These are phyloP conservation scores for Talaromyces stipitatus DNA, from an alignment of 495 filamentous ascomycete species.

Conservation along the genomic window DNA sequence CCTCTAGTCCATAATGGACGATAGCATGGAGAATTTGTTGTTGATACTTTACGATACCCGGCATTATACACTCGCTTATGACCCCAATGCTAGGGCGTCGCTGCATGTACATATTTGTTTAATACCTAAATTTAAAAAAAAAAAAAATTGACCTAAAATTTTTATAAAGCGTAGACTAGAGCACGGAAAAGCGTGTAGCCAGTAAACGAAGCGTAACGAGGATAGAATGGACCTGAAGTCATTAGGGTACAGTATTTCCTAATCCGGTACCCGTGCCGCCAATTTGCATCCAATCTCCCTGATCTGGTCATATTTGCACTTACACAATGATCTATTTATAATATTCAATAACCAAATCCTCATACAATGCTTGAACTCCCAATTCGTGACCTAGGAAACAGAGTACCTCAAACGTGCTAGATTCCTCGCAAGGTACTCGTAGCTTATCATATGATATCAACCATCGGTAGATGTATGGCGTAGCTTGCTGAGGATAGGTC, in stretches of 20 bases:
- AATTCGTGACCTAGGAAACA: neutral
- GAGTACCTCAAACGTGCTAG: neutral
- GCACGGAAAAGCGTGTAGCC: too few species aligned
- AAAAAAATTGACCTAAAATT: neutral
- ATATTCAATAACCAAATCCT: too few species aligned
- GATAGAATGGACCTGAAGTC: too few species aligned
- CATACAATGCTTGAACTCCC: too few species aligned
- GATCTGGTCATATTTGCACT: too few species aligned
- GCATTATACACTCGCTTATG: neutral
- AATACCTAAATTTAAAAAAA: neutral
- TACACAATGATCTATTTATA: too few species aligned
- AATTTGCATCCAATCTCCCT: too few species aligned
- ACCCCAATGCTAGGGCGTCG: neutral
- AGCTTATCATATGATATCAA: neutral
- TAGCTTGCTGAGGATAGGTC: neutral
- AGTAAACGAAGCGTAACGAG: too few species aligned
- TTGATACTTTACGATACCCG: neutral
- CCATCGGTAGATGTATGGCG: neutral
- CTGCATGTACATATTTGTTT: neutral
- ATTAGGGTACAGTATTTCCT: too few species aligned
- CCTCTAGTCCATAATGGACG: neutral
- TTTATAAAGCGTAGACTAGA: too few species aligned
- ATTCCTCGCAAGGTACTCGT: conserved; percentile 1
- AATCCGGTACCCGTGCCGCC: too few species aligned
- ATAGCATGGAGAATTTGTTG: neutral